phyloP scores from a whole-genome alignment of 176 grass and related monocot species.

The Zoysia pacifica region DNA sequence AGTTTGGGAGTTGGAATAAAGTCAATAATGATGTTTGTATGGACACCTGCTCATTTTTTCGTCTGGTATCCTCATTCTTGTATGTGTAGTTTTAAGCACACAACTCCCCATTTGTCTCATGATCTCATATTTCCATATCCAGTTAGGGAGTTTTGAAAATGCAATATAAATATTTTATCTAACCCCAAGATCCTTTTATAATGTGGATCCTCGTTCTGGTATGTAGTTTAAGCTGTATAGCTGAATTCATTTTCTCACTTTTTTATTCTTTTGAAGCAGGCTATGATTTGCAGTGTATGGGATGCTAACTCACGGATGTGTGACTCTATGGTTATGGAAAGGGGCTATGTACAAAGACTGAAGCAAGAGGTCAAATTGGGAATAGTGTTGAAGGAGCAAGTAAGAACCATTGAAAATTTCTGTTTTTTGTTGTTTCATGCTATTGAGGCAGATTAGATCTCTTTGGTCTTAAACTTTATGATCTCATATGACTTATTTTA shows the following conservation, averaged over 20 bases:
- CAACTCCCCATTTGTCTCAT: not conserved
- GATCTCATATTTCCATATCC: not conserved
- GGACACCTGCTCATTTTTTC: conserved; percentile 22
- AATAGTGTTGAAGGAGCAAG: conserved; percentile 70
- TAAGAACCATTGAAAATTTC: conserved; percentile 52
- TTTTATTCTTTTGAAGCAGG: conserved; percentile 67
- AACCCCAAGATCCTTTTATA: not conserved
- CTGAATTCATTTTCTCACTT: conserved; percentile 40
- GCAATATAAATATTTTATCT: not conserved
- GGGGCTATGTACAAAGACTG: conserved; percentile 60
- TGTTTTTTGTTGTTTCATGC: conserved; percentile 11
- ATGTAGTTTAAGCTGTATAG: not conserved
- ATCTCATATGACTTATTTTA: conserved; percentile 1
- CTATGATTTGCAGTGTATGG: conserved; percentile 70
- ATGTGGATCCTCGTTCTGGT: not conserved
- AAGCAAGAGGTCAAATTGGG: conserved; percentile 67
- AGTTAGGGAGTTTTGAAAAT: not conserved
- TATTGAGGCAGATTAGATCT: conserved; percentile 1
- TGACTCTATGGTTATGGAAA: conserved; percentile 71
- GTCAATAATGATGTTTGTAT: not conserved
- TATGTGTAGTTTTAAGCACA: not conserved
- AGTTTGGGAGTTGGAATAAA: not conserved
- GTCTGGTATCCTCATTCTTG: conserved; percentile 15
- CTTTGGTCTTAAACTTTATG: not conserved
- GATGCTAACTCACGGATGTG: conserved; percentile 60